These are phyloP conservation scores for Aspergillus hortae DNA, from an alignment of 2,329 filamentous ascomycete genomes.

Conservation along the genomic window DNA sequence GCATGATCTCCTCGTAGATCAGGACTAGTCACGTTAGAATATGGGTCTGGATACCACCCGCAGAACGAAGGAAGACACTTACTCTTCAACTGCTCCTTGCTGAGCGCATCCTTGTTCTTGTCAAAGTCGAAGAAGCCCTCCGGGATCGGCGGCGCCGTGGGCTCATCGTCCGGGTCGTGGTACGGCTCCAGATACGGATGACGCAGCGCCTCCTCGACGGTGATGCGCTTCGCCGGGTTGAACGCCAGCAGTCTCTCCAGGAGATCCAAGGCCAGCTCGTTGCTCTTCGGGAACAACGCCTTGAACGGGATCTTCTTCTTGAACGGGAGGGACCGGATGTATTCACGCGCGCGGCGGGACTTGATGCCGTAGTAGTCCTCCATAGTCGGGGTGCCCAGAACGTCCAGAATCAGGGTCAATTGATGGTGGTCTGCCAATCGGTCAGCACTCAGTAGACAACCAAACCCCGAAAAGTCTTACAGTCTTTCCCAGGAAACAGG, in stretches of 20 bases:
- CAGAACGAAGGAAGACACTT: too few species aligned
- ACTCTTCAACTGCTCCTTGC: conserved; percentile 97
- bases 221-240: conserved; percentile 98
- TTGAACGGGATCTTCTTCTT: conserved; percentile 99
- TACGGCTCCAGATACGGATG: conserved; percentile 98
- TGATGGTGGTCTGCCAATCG: conserved; percentile 79
- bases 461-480: conserved; percentile 52
- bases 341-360: conserved; percentile 92
- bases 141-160: conserved; percentile 90
- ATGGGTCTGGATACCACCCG: too few species aligned
- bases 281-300: conserved; percentile 97
- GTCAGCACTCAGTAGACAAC: not conserved
- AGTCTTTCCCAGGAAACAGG: conserved; percentile 96
- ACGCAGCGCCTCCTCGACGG: conserved; percentile 92
- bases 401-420: conserved; percentile 92
- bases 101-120: conserved; percentile 98
- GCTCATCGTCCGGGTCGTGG: conserved; percentile 97
- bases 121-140: conserved; percentile 99
- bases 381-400: conserved; percentile 97
- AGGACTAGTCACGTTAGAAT: conserved; percentile 51
- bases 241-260: conserved; percentile 95
- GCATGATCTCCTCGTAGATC: conserved; percentile 97
- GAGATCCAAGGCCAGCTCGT: conserved; percentile 88
- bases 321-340: conserved; percentile 95
- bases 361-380: conserved; percentile 99